These are phyloP conservation scores for Erigeron philadelphicus DNA, from an alignment of 140 eudicot species.

Conservation along the genomic window DNA sequence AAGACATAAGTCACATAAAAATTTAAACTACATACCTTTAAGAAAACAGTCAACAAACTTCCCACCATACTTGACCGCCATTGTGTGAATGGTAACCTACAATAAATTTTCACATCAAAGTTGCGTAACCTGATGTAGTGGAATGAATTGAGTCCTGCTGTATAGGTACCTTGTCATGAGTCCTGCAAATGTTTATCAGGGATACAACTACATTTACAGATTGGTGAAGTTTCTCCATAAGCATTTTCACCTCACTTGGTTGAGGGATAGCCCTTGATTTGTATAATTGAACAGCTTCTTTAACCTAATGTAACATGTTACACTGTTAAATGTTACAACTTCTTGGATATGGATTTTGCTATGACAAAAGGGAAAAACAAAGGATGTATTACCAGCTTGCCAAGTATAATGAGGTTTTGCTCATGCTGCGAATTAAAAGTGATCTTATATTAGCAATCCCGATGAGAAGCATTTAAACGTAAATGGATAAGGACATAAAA, in stretches of 20 bases:
- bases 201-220: constrained; percentile 68
- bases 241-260: constrained; percentile 41
- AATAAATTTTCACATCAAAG: constrained; percentile 7
- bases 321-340: constrained; percentile 1
- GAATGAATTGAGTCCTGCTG: constrained; percentile 12
- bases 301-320: constrained; percentile 41
- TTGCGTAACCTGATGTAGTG: constrained; percentile 13
- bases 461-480: constrained; percentile 13
- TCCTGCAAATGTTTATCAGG: constrained; percentile 57
- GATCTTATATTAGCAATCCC: constrained; percentile 17
- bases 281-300: constrained; percentile 46
- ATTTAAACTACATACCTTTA: constrained; percentile 46
- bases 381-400: constrained; percentile 54
- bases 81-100: constrained; percentile 56
- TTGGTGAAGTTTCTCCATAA: constrained; percentile 52
- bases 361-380: not conserved
- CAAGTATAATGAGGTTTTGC: constrained; percentile 53
- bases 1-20: constrained; percentile 5
- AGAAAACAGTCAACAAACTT: constrained; percentile 71
- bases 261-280: constrained; percentile 47
- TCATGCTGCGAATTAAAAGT: constrained; percentile 60
- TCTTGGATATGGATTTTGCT: constrained; percentile 16
- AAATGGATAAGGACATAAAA: constrained; percentile 10
- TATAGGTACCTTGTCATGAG: constrained; percentile 50
- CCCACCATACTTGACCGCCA: constrained; percentile 80